A percentile compares a stretch with the other conserved stretches of the same genome.
Evolutionary conservation across 257 asterid genomes (phyloP).

Genomic region (Solanum chilense): DNA sequence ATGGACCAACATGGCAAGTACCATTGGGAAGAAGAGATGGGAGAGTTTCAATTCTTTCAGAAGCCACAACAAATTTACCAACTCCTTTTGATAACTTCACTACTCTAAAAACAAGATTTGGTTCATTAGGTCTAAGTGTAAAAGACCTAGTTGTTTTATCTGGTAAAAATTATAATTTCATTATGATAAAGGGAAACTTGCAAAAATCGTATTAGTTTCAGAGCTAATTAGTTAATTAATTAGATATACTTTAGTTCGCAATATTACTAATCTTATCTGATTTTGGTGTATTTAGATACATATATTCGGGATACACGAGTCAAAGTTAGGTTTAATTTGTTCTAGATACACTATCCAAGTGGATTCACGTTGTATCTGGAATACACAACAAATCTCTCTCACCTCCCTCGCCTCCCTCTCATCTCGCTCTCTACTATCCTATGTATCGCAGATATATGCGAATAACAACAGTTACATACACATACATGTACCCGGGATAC

Average conservation of each 20-base stretch:
- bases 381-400: neutral
- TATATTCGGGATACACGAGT: rapidly evolving
- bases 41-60: slow-evolving; percentile 27
- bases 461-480: neutral
- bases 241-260: too few relatives aligned
- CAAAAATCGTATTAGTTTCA: rapidly evolving
- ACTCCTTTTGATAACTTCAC: slow-evolving; percentile 4
- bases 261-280: rapidly evolving
- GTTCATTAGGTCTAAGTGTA: slow-evolving; percentile 8
- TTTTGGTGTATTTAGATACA: neutral
- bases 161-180: neutral
- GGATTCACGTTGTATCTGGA: neutral
- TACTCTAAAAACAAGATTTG: slow-evolving; percentile 13
- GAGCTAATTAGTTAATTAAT: too few relatives aligned
- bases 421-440: neutral
- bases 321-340: too few relatives aligned
- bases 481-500: too few relatives aligned
- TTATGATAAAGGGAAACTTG: neutral
- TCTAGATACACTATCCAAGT: neutral
- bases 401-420: neutral
- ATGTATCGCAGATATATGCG: neutral
- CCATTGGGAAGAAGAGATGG: slow-evolving; percentile 74
- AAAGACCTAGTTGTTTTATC: slow-evolving; percentile 19
- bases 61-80: slow-evolving; percentile 24
- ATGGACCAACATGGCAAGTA: slow-evolving; percentile 62